phyloP scores from a whole-genome alignment of 345 rosid species.

The Corchorus olitorius region DNA sequence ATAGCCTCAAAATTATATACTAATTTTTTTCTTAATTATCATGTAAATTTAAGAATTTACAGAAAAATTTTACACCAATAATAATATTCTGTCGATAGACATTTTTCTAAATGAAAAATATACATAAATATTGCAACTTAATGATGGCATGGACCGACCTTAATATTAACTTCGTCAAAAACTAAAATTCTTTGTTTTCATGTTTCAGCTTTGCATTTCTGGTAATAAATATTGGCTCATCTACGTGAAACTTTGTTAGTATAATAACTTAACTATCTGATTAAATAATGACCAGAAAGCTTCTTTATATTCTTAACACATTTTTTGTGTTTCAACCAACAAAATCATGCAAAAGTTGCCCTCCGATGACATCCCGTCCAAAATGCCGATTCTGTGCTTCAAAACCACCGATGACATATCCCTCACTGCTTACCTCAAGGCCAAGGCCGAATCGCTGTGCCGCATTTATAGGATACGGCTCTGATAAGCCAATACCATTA shows the following conservation, averaged over 20 bases:
- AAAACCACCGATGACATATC: constrained; percentile 54
- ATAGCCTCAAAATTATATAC: constrained; percentile 7
- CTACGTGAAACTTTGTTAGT: constrained; percentile 19
- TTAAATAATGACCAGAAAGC: constrained; percentile 7
- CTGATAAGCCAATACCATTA: constrained; percentile 53
- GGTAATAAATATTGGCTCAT: constrained; percentile 11
- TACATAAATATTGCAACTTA: constrained; percentile 13
- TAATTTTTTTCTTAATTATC: not conserved
- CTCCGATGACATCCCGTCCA: constrained; percentile 70
- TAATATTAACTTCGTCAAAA: not conserved
- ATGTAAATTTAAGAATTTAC: constrained; percentile 28
- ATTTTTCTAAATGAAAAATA: constrained; percentile 19
- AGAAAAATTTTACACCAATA: constrained; percentile 34
- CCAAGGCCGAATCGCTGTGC: constrained; percentile 74
- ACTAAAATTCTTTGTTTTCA: not conserved
- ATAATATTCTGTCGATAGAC: constrained; percentile 3
- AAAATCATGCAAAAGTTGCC: constrained; percentile 89
- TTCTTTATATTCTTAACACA: not conserved
- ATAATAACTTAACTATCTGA: constrained; percentile 4
- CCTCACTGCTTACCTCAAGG: constrained; percentile 50
- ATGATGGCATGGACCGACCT: constrained; percentile 13
- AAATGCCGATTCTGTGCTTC: constrained; percentile 62
- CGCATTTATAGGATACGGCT: constrained; percentile 64
- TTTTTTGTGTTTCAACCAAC: constrained; percentile 54
- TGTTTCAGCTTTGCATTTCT: constrained; percentile 11